Evolutionary conservation across 805 yeast genomes (phyloP).

Genomic region (Hyphopichia homilentoma): DNA sequence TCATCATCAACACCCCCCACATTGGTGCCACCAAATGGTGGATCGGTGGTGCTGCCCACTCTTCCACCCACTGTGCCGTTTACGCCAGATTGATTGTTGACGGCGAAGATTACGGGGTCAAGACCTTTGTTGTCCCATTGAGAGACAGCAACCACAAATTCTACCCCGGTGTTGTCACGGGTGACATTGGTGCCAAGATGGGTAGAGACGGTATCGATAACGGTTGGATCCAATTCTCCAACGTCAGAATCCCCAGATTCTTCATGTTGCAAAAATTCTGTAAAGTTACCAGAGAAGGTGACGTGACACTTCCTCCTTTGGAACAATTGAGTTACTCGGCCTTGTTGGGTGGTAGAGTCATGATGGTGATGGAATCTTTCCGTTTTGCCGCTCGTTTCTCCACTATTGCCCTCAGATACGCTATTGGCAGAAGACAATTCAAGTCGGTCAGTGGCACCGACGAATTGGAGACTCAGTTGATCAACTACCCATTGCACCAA

Average conservation of each 20-base stretch:
- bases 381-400: slow-evolving; percentile 39
- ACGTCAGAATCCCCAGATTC: slow-evolving; percentile 41
- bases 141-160: slow-evolving; percentile 41
- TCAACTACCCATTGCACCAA: slow-evolving; percentile 45
- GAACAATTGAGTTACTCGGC: slow-evolving; percentile 44
- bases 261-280: slow-evolving; percentile 45
- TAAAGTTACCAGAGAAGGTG: slow-evolving; percentile 37
- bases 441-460: slow-evolving; percentile 20
- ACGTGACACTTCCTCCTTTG: slow-evolving; percentile 40
- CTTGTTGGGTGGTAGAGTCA: slow-evolving; percentile 43
- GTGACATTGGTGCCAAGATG: slow-evolving; percentile 48
- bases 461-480: slow-evolving; percentile 36
- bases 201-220: slow-evolving; percentile 48
- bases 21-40: slow-evolving; percentile 50
- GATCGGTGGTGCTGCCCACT: slow-evolving; percentile 50
- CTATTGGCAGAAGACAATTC: slow-evolving; percentile 45
- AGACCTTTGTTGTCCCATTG: slow-evolving; percentile 44
- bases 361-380: slow-evolving; percentile 42
- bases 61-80: slow-evolving; percentile 38
- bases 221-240: slow-evolving; percentile 46
- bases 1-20: slow-evolving; percentile 43
- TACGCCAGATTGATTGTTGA: slow-evolving; percentile 43
- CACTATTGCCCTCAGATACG: slow-evolving; percentile 43
- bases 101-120: slow-evolving; percentile 44
- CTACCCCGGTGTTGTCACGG: slow-evolving; percentile 42